These are phyloP conservation scores for Eucalyptus victrix DNA, from an alignment of 345 rosid species.

Conservation along the genomic window DNA sequence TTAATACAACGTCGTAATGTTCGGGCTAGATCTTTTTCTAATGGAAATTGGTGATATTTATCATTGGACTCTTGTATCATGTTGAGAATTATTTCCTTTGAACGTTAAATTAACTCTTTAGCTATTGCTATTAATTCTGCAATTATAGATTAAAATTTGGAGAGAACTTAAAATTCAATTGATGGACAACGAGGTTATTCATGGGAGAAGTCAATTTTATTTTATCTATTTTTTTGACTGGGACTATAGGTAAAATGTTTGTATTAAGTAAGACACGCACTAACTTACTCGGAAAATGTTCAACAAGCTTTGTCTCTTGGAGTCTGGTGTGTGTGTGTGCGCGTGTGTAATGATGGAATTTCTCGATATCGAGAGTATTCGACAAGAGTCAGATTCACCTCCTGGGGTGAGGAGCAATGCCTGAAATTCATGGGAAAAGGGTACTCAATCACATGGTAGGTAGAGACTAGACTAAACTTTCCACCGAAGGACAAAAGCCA, in stretches of 20 bases:
- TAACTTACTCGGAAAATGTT: not conserved
- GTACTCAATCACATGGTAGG: not conserved
- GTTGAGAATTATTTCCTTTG: not conserved
- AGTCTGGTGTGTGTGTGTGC: not conserved
- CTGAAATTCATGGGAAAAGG: not conserved
- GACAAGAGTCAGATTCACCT: not conserved
- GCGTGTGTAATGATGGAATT: not conserved
- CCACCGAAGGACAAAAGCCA: not conserved
- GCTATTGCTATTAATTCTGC: not conserved
- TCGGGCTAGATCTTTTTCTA: too few relatives aligned
- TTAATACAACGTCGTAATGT: not conserved
- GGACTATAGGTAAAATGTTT: not conserved
- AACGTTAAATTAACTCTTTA: not conserved
- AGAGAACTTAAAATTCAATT: not conserved
- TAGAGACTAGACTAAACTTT: not conserved
- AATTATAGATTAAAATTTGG: not conserved
- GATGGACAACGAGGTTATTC: not conserved
- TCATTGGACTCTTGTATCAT: not conserved
- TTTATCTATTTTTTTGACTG: not conserved
- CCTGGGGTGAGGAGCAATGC: not conserved
- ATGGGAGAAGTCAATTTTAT: not conserved
- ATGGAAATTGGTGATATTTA: not conserved
- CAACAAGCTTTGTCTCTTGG: not conserved
- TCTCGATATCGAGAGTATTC: not conserved
- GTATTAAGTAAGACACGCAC: not conserved